Evolutionary conservation across 2,329 filamentous ascomycete genomes (phyloP), one percentile per base, ranked within the genome.

Genomic region (Reticulascus tulasneorum): DNA sequence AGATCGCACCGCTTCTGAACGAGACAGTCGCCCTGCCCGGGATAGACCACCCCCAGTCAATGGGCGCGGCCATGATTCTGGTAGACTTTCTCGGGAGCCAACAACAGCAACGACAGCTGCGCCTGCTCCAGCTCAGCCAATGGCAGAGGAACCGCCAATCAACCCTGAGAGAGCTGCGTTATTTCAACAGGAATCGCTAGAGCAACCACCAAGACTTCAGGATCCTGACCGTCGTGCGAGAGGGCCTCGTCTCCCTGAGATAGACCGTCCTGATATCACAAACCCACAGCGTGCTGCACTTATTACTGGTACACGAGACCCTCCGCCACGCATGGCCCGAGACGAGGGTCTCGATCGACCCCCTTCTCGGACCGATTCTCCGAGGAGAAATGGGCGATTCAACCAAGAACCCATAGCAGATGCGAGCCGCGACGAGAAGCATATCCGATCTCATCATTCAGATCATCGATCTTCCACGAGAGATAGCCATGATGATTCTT

Each of bases 91-190:
- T 35, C 45, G 59, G 33, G 52, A 61, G 32, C 44, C 40, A 22
- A 18, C 37, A 15, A 32, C 35, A 21, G 15, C 36, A 18, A 38
- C 13, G 50, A 49, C 22, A 53, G n/a, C n/a, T n/a, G 40, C 49
- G 3, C 38, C 53, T 13, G 44, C 51, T n/a, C 41, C 50, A 11
- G 27, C 38, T 9, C 43, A 55, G 20, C 35, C 56, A n/a, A 51
- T 62, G 11, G 47, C 58, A 9, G 52, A 59, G 13, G 75, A 73
- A 9, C 71, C 72, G 7, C 59, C 62, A 8, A 71, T 78, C 48
- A 77, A 78, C 42, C 73, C 75, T 2, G 72, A 76, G 33, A 66
- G 75, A 38, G 71, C 73, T 20, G 66, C 72, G 8, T 56, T 74
- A 6, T 66, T 76, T 33, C 49, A 60, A 13, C 55, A 52, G 24